These are phyloP conservation scores for Rutstroemia sp. DNA, from an alignment of 2,329 filamentous ascomycete genomes.

Conservation along the genomic window DNA sequence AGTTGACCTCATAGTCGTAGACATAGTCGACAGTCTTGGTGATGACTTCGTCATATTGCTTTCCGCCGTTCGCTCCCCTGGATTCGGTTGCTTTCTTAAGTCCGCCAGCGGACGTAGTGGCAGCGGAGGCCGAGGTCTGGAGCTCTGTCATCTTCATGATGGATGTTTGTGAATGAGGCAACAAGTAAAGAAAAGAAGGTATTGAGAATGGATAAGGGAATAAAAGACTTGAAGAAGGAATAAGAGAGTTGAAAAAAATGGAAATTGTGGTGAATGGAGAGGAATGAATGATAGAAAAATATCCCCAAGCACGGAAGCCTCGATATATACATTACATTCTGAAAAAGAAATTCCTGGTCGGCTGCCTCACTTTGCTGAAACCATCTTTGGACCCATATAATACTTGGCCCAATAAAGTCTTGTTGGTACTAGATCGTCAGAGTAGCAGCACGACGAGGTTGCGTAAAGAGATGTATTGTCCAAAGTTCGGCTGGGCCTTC, in stretches of 20 bases:
- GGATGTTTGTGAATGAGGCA: background rate
- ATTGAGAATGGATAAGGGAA: background rate
- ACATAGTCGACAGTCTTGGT: constrained; percentile 17
- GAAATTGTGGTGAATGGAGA: background rate
- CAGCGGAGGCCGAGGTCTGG: background rate
- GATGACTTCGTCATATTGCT: constrained; percentile 16
- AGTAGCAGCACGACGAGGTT: background rate
- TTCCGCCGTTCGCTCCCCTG: background rate
- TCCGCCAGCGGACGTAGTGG: background rate
- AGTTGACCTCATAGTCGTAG: constrained; percentile 12
- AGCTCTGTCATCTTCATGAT: constrained; percentile 8
- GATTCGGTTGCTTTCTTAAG: background rate
- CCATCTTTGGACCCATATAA: background rate
- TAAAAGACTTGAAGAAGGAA: background rate
- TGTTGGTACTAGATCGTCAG: background rate
- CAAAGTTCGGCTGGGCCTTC: background rate
- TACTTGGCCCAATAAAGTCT: background rate
- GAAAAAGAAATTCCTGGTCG: background rate
- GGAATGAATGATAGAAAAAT: background rate
- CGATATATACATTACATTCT: background rate
- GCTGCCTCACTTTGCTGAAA: background rate
- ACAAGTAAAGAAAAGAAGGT: background rate
- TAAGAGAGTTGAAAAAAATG: background rate
- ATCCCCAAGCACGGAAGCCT: background rate
- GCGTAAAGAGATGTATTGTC: background rate